Evolutionary conservation across 202 grass and related monocot species (phyloP).

Genomic region (Brachypodium distachyon): DNA sequence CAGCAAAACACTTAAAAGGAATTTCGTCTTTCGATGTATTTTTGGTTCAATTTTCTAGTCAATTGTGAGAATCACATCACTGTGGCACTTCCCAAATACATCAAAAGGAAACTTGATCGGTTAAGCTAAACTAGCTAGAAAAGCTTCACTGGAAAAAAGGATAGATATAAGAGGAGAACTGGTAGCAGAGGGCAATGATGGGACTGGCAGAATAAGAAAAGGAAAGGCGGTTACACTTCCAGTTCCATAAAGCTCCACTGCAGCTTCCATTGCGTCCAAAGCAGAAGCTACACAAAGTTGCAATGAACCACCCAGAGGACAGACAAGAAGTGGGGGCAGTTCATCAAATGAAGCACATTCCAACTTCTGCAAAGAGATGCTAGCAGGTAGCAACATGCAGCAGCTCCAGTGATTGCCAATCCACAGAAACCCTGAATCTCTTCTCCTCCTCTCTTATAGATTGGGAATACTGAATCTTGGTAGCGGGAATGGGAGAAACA

Average conservation of each 20-base stretch:
- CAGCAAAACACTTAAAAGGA: not conserved
- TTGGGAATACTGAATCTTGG: not conserved
- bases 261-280: conserved; percentile 2
- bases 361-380: not conserved
- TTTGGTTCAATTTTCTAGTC: not conserved
- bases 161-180: not conserved
- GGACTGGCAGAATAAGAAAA: conserved; percentile 3
- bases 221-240: not conserved
- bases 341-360: not conserved
- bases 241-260: conserved; percentile 20
- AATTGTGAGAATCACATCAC: too few relatives aligned
- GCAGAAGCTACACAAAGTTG: conserved; percentile 3
- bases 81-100: too few relatives aligned
- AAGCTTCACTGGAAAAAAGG: not conserved
- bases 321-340: not conserved
- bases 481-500: not conserved
- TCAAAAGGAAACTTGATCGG: too few relatives aligned
- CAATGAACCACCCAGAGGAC: conserved; percentile 4
- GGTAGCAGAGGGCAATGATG: conserved; percentile 3
- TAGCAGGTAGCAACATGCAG: not conserved
- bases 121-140: not conserved
- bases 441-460: not conserved
- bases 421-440: not conserved
- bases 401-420: not conserved
- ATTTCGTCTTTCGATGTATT: not conserved